These are phyloP conservation scores for Orobanche coerulescens DNA, from an alignment of 257 asterid genomes.

Conservation along the genomic window DNA sequence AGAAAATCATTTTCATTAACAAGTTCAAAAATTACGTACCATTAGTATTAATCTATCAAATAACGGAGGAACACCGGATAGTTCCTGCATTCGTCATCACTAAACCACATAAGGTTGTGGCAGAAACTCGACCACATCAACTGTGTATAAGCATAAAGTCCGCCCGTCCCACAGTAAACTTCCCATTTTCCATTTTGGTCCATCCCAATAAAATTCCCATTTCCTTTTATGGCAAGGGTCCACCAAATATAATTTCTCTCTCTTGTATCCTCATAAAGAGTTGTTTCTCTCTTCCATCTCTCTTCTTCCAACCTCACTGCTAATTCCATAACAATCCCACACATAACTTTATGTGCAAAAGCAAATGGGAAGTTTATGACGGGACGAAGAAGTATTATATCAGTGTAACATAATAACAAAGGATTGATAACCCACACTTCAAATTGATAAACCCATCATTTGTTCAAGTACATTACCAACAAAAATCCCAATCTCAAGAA, in stretches of 20 bases:
- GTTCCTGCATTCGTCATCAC: slow-evolving; percentile 45
- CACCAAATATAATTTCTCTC: too few relatives aligned
- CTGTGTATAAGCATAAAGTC: neutral
- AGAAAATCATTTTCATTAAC: slow-evolving; percentile 8
- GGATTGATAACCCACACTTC: neutral
- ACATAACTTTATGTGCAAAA: too few relatives aligned
- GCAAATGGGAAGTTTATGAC: too few relatives aligned
- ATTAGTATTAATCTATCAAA: slow-evolving; percentile 61
- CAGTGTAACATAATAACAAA: neutral
- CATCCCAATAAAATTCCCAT: too few relatives aligned
- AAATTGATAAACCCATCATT: neutral
- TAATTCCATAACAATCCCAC: too few relatives aligned
- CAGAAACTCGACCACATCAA: slow-evolving; percentile 1
- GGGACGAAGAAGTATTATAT: too few relatives aligned
- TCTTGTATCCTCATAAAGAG: too few relatives aligned
- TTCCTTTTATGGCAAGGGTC: too few relatives aligned
- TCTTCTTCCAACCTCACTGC: too few relatives aligned
- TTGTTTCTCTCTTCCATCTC: too few relatives aligned
- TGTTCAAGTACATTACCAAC: neutral
- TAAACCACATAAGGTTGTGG: slow-evolving; percentile 18
- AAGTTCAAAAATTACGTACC: slow-evolving; percentile 38
- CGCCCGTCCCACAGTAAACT: too few relatives aligned
- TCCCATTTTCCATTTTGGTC: too few relatives aligned
- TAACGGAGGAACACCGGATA: slow-evolving; percentile 64
- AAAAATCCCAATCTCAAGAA: neutral